A percentile compares a stretch with the other conserved stretches of the same genome.
Evolutionary conservation across 73 alveolate genomes (phyloP).

Genomic region (Diophrys sp.): DNA sequence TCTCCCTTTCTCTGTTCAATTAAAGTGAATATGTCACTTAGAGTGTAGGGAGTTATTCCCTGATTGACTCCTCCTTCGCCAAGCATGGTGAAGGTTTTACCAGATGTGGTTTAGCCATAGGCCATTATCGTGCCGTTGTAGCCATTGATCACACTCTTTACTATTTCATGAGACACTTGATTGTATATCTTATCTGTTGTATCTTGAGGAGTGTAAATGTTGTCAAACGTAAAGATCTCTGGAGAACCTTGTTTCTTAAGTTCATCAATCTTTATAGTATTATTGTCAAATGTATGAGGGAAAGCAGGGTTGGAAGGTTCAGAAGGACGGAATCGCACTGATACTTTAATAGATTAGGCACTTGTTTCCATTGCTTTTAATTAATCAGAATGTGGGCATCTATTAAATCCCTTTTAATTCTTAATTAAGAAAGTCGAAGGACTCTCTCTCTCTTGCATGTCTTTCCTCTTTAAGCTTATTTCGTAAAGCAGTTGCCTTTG

Average conservation of each 20-base stretch:
- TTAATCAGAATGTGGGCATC: no score
- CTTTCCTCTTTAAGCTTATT: no score
- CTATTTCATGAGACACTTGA: conserved; percentile 40
- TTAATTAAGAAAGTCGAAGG: no score
- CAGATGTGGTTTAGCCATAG: conserved; percentile 86
- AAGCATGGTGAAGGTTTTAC: conserved; percentile 81
- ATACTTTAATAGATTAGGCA: conserved; percentile 20
- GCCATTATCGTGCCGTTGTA: conserved; percentile 77
- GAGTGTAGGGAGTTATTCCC: conserved; percentile 68
- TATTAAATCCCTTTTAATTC: no score
- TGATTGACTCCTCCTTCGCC: conserved; percentile 67
- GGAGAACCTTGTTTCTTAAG: background rate
- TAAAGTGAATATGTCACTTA: conserved; percentile 59
- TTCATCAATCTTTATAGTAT: background rate
- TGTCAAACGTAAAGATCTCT: conserved; percentile 49
- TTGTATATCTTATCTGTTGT: conserved; percentile 54
- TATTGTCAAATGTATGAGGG: no score
- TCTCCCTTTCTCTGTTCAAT: conserved; percentile 20
- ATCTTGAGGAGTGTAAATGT: conserved; percentile 42
- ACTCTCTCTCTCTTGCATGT: no score
- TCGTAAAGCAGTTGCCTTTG: no score
- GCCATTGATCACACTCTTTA: conserved; percentile 61
- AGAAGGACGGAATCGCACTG: conserved; percentile 27
- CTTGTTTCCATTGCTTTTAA: no score
- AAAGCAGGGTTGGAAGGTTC: no score